phyloP scores from a whole-genome alignment of 2,329 filamentous ascomycete genomes.

The Shiraia sp. region DNA sequence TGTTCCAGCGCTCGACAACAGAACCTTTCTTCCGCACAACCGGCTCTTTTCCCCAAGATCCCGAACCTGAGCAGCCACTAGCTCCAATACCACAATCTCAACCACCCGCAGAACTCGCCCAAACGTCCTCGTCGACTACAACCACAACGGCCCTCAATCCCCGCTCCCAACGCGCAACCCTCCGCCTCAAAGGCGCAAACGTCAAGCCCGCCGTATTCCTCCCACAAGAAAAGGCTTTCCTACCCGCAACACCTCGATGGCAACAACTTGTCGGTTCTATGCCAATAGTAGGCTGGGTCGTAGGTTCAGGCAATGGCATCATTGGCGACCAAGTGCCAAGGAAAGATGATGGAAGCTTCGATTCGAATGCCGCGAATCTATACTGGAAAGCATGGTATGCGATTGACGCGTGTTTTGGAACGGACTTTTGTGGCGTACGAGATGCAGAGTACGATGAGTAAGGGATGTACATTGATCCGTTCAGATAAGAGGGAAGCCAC shows the following conservation, averaged over 20 bases:
- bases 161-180: conserved; percentile 25
- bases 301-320: conserved; percentile 57
- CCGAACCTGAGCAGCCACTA: conserved; percentile 13
- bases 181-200: conserved; percentile 40
- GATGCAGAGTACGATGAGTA: conserved; percentile 52
- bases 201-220: conserved; percentile 45
- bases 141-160: conserved; percentile 27
- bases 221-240: conserved; percentile 51
- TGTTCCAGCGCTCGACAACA: conserved; percentile 24
- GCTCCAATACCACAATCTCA: conserved; percentile 41
- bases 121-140: conserved; percentile 11
- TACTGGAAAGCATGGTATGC: conserved; percentile 66
- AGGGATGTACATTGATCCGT: background rate
- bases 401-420: conserved; percentile 60
- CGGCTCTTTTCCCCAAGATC: conserved; percentile 32
- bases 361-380: conserved; percentile 66
- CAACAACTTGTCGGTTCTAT: conserved; percentile 51
- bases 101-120: conserved; percentile 1
- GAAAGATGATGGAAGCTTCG: conserved; percentile 74
- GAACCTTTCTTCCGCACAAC: conserved; percentile 23
- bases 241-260: conserved; percentile 49
- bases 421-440: conserved; percentile 64
- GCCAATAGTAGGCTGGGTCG: conserved; percentile 54
- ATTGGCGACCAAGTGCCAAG: conserved; percentile 77
- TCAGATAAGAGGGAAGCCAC: too few species aligned